Base-by-base conservation (phyloP, 192 early-diverging fungal species). In the Rhizophagus prolifer region DNA sequence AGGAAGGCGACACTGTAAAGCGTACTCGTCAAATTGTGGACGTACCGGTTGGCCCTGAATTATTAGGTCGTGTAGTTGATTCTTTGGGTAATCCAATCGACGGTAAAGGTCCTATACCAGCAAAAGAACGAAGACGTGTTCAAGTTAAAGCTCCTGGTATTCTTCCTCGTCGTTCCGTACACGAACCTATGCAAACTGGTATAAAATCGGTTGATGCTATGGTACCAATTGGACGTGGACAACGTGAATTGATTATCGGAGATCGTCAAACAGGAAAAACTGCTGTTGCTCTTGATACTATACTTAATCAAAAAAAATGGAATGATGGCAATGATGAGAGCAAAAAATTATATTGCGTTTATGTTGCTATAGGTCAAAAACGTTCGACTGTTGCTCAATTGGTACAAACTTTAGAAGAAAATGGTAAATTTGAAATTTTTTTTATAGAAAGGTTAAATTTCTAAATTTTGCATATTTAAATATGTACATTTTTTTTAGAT, bases 211-310 rank as follows among this genome's bases (percentile, higher is more conserved):
- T 99, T 83, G 97, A 99, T 92, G 98, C 97, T 87, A 99, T 99
- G 97, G 92, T 99, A 80, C 97, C 97, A 77, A 97, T 99, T 79
- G 97, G 97, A 83, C 95, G 97, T 96, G 97, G 97, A 84, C 97
- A 99, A 91, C 95, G 97, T 95, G 97, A 99, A 89, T 92, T 99
- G 89, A 99, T 99, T 85, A 99, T 98, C 88, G 97, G 97, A 86
- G 97, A 99, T 90, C 95, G 96, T 92, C 97, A 99, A 85, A 99
- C 97, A 79, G 97, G 97, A 82, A 99, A 99, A 94, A 99, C 97
- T 81, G 92, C 97, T 79, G 96, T 99, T 81, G 96, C 96, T 38
- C 88, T 99, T 75, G 97, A 99, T 86, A 97, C 96, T 86, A 99
- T 99, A 80, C 88, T 99, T 78, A 99, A 99, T 94, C 96, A 99